phyloP scores from a whole-genome alignment of 2,329 filamentous ascomycete species.

The Diaporthe ampelina region DNA sequence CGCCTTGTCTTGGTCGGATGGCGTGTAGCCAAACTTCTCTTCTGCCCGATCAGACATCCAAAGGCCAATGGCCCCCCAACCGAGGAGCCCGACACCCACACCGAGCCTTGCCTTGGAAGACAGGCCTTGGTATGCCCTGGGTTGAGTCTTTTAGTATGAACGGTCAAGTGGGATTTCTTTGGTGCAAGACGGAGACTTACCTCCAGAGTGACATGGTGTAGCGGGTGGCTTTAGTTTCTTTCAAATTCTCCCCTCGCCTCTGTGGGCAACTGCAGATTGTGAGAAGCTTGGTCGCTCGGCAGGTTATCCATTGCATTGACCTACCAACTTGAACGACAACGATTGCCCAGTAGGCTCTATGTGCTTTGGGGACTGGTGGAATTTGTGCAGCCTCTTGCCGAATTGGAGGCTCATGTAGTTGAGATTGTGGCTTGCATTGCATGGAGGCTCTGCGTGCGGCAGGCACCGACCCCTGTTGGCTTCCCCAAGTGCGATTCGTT shows the following conservation, averaged over 20 bases:
- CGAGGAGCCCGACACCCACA: constrained; percentile 81
- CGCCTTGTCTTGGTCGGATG: constrained; percentile 80
- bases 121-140: constrained; percentile 79
- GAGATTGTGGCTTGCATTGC: constrained; percentile 33
- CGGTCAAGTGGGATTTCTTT: neutral
- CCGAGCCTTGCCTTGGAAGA: constrained; percentile 77
- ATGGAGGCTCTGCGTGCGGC: constrained; percentile 35
- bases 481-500: too few relatives aligned
- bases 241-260: too few relatives aligned
- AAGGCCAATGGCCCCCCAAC: constrained; percentile 82
- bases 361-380: neutral
- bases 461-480: constrained; percentile 14
- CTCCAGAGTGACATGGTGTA: constrained; percentile 38
- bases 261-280: neutral
- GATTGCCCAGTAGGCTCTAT: neutral
- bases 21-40: constrained; percentile 78
- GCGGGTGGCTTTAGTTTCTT: neutral
- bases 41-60: constrained; percentile 81
- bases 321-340: neutral
- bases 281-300: neutral
- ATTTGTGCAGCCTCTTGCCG: neutral
- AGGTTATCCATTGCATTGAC: neutral
- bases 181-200: neutral
- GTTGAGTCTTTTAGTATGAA: constrained; percentile 6
- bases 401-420: constrained; percentile 13